Percentiles rank a stretch among this genome's conserved stretches.
Evolutionary conservation across 805 yeast genomes (phyloP).

Genomic region (Saccharomycopsis capsularis): DNA sequence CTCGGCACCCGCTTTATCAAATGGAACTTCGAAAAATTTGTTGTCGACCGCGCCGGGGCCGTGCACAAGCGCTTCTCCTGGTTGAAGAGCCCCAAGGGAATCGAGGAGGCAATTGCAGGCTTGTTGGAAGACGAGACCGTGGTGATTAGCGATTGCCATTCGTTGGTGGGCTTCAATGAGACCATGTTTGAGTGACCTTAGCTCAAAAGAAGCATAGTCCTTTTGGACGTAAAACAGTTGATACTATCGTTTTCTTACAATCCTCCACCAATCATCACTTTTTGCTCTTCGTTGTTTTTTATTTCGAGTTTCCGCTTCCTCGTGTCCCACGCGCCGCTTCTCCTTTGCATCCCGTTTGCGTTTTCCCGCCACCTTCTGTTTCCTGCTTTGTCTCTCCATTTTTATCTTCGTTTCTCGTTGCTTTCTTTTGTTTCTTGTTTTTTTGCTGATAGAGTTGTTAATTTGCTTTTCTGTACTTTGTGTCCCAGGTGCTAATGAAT

Average conservation of each 20-base stretch:
- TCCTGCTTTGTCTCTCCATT: not conserved
- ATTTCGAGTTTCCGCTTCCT: too few species aligned
- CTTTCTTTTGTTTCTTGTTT: not conserved
- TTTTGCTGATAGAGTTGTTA: too few species aligned
- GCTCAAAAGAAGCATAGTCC: too few species aligned
- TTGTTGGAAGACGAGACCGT: constrained; percentile 1
- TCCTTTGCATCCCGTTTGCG: too few species aligned
- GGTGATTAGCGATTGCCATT: not conserved
- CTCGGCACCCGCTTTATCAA: constrained; percentile 65
- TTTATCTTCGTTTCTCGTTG: not conserved
- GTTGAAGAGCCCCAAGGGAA: constrained; percentile 9
- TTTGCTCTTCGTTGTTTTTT: too few species aligned
- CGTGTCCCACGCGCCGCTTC: too few species aligned
- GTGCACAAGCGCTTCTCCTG: constrained; percentile 42
- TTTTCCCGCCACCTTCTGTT: not conserved
- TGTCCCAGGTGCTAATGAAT: too few species aligned
- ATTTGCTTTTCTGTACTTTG: too few species aligned
- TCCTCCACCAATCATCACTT: too few species aligned
- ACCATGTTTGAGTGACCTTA: constrained; percentile 15
- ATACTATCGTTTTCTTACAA: too few species aligned
- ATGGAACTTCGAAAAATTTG: constrained; percentile 76
- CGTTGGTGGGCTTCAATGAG: constrained; percentile 13
- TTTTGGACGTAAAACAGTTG: too few species aligned
- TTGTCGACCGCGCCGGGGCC: constrained; percentile 49
- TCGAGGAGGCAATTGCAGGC: constrained; percentile 5